Base-by-base conservation (phyloP, 352 stramenopile genomes). In the Pythium biforme region DNA sequence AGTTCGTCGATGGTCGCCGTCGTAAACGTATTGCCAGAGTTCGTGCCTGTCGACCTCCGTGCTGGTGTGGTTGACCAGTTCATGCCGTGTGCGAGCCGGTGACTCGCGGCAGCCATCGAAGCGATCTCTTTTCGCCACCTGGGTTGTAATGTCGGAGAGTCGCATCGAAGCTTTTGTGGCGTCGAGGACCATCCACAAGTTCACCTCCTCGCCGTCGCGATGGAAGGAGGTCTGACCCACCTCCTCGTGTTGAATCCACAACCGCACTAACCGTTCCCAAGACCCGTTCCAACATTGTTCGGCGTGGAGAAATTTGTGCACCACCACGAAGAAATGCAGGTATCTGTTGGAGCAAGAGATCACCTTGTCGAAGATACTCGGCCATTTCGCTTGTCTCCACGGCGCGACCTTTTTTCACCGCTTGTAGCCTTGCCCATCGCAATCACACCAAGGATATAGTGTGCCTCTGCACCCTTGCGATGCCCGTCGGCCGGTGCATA, bases 1-100 rank as follows among this genome's bases (percentile, higher is more conserved):
- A 66, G 22, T 22, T 66, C 59, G 34, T 66, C 59, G n/a, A 66
- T 59, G 25, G 59, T 43, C 39, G 39, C 40, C 8, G 15, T 15
- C 1, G 47, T 39, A 10, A 33, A 43, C 14, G 15, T 3, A 19
- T 37, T 25, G n/a, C 12, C 3, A 45, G 17, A 27, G 34, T 47
- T 55, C 20, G 23, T 17, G 1, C 26, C 34, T 12, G 43, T 55
- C 15, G 56, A 23, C 33, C 26, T 52, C 3, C 31, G 43, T 7
- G 45, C 4, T 9, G 56, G 56, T 40, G 1, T 26, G 7, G 29
- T 50, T 9, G 56, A 29, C 20, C n/a, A 5, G 9, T 22, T 47
- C 4, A 34, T 34, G 31, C 31, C 5, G 5, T 10, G 31, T 11
- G 31, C 5, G 31, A 11, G 31, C 31, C 5, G 5, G 5, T 34